Evolutionary conservation across 306 rosid genomes (phyloP).

Genomic region (Pterocarpus santalinus): DNA sequence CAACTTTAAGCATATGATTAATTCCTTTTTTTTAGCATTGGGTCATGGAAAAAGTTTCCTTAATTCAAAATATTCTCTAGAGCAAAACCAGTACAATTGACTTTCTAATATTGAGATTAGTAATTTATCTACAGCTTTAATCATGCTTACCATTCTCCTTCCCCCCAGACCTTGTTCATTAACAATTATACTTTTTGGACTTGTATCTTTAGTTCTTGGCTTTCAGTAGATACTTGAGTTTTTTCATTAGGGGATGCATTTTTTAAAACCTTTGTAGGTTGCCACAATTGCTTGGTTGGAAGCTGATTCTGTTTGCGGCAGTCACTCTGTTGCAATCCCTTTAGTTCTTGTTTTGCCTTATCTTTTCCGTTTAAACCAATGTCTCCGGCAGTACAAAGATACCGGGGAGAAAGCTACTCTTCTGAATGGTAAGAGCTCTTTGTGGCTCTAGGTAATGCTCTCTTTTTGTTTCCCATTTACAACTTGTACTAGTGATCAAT

Average conservation of each 20-base stretch:
- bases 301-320: slow-evolving; percentile 95
- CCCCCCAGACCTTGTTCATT: slow-evolving; percentile 27
- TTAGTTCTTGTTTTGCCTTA: slow-evolving; percentile 95
- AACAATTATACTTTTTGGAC: background rate
- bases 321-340: slow-evolving; percentile 79
- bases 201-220: slow-evolving; percentile 30
- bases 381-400: slow-evolving; percentile 97
- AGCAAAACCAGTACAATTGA: slow-evolving; percentile 32
- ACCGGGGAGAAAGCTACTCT: slow-evolving; percentile 82
- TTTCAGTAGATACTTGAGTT: slow-evolving; percentile 41
- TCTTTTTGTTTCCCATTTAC: slow-evolving; percentile 6
- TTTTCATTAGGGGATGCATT: slow-evolving; percentile 36
- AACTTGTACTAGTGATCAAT: slow-evolving; percentile 2
- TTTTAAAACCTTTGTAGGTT: slow-evolving; percentile 68
- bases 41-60: slow-evolving; percentile 19
- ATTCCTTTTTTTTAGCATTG: slow-evolving; percentile 32
- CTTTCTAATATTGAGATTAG: slow-evolving; percentile 34
- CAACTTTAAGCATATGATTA: slow-evolving; percentile 19
- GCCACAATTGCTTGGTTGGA: slow-evolving; percentile 99
- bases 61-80: slow-evolving; percentile 27
- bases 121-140: slow-evolving; percentile 5
- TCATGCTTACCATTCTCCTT: background rate
- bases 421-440: slow-evolving; percentile 77
- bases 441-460: slow-evolving; percentile 13
- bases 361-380: slow-evolving; percentile 94